Evolutionary conservation across 192 early-diverging fungal genomes (phyloP).

Genomic region (Mortierella hygrophila): DNA sequence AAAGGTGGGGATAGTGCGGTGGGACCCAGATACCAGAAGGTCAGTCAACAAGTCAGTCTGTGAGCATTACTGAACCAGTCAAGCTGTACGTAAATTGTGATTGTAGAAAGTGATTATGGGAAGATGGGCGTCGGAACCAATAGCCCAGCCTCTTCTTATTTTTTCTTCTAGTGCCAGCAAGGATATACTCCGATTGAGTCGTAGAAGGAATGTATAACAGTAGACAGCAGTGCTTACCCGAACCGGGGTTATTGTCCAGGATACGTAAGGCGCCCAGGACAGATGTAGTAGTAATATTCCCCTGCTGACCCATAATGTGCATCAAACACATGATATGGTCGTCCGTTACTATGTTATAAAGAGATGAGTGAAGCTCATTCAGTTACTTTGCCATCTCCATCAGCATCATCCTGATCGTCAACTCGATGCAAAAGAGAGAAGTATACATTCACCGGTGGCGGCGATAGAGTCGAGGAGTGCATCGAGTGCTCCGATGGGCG

Average conservation of each 20-base stretch:
- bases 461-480: slow-evolving; percentile 27
- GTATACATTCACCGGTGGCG: slow-evolving; percentile 7
- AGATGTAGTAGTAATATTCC: slow-evolving; percentile 16
- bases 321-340: slow-evolving; percentile 36
- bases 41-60: too few relatives aligned
- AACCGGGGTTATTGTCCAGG: slow-evolving; percentile 35
- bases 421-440: background rate
- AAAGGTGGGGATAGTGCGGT: background rate
- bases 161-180: background rate
- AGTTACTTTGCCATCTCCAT: too few relatives aligned
- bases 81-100: too few relatives aligned
- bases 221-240: slow-evolving; percentile 12
- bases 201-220: background rate
- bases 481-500: background rate
- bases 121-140: background rate
- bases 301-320: slow-evolving; percentile 25
- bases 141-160: background rate
- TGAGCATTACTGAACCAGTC: too few relatives aligned
- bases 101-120: background rate
- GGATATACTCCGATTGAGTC: background rate
- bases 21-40: background rate
- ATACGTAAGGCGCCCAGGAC: slow-evolving; percentile 47
- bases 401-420: too few relatives aligned
- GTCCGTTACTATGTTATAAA: slow-evolving; percentile 27
- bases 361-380: background rate